Evolutionary conservation across 2,329 filamentous ascomycete genomes (phyloP).

Genomic region (Neofusicoccum umdonicola): DNA sequence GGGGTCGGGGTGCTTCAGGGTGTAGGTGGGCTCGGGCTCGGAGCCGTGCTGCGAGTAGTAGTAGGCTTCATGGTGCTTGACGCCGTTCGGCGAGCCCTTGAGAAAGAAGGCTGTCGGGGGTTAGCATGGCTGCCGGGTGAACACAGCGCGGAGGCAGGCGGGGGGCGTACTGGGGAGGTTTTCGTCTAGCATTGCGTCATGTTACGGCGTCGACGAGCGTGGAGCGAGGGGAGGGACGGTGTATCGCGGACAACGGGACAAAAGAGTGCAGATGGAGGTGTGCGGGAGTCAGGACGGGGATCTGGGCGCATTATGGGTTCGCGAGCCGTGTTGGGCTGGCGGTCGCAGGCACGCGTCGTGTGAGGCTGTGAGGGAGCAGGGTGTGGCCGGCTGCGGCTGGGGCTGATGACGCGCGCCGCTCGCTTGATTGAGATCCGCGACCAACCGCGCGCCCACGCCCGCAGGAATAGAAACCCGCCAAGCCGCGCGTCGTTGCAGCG

Average conservation of each 20-base stretch:
- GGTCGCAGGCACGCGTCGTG: constrained; percentile 3
- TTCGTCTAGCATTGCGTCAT: constrained; percentile 74
- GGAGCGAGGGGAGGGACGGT: not conserved
- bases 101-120: constrained; percentile 55
- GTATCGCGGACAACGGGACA: not conserved
- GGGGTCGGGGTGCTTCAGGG: constrained; percentile 74
- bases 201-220: not conserved
- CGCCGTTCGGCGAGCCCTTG: constrained; percentile 50
- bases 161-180: constrained; percentile 69
- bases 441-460: not conserved
- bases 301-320: not conserved
- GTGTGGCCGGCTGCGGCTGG: constrained; percentile 9
- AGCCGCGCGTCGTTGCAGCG: not conserved
- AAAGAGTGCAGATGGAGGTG: not conserved
- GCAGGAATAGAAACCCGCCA: not conserved
- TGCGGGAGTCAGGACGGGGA: not conserved
- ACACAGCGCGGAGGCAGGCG: constrained; percentile 26
- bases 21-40: constrained; percentile 75
- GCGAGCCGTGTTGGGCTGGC: not conserved
- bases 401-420: constrained; percentile 12
- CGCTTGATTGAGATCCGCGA: not conserved
- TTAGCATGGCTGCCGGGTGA: constrained; percentile 47
- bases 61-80: constrained; percentile 54
- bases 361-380: constrained; percentile 11
- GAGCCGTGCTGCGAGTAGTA: constrained; percentile 70